These are phyloP conservation scores for Ceratocystis colombiana DNA, from an alignment of 2,329 filamentous ascomycete genomes.

Conservation along the genomic window DNA sequence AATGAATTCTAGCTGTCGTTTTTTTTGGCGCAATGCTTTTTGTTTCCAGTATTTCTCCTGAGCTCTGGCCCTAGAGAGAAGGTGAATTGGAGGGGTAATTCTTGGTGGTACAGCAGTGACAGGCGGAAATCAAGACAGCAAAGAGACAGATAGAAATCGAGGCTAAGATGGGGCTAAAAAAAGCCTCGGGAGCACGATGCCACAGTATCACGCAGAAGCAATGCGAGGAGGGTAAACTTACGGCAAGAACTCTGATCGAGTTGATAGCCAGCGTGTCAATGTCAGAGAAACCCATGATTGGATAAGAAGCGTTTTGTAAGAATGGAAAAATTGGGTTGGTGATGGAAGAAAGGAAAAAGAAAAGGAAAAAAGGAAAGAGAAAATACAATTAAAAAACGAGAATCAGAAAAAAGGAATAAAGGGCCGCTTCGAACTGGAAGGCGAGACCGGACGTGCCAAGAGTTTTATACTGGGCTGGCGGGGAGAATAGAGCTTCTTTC, in stretches of 20 bases:
- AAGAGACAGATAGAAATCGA: background rate
- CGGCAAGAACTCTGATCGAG: conserved; percentile 92
- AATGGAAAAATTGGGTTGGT: conserved; percentile 23
- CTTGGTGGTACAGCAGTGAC: conserved; percentile 24
- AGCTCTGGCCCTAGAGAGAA: background rate
- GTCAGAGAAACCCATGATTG: conserved; percentile 78
- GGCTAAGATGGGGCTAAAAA: conserved; percentile 29
- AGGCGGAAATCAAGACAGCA: too few relatives aligned
- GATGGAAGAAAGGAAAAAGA: conserved; percentile 26
- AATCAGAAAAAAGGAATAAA: conserved; percentile 30
- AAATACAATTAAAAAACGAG: conserved; percentile 28
- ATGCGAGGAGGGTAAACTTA: conserved; percentile 46
- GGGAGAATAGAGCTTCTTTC: conserved; percentile 20
- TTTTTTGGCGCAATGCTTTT: too few relatives aligned
- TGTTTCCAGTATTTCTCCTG: too few relatives aligned
- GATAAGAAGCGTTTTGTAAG: conserved; percentile 18
- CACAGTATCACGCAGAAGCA: conserved; percentile 23
- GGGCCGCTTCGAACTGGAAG: conserved; percentile 25
- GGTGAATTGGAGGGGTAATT: conserved; percentile 21
- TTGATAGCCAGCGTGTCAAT: conserved; percentile 87
- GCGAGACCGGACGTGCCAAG: conserved; percentile 24
- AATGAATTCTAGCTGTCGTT: too few relatives aligned
- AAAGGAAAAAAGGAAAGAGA: conserved; percentile 21
- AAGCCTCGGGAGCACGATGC: conserved; percentile 30
- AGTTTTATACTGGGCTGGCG: conserved; percentile 26